Evolutionary conservation across 768 basidiomycete genomes (phyloP).

Genomic region (Dioszegia hungarica): DNA sequence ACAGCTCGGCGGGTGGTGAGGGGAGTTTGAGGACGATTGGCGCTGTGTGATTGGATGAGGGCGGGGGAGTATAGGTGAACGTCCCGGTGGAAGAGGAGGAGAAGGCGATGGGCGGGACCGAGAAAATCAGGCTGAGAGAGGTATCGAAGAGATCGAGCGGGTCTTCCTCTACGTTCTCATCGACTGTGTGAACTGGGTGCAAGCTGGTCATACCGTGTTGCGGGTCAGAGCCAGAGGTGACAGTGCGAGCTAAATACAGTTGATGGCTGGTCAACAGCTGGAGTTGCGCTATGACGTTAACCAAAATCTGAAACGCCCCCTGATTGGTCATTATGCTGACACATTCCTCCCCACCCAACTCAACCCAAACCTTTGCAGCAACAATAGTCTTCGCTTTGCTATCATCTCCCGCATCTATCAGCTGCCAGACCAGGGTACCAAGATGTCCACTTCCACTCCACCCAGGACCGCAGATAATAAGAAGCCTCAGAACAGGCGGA

Average conservation of each 20-base stretch:
- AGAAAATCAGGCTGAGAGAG: constrained; percentile 29
- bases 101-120: constrained; percentile 38
- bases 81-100: constrained; percentile 11
- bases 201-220: background rate
- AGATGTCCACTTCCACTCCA: too few species aligned
- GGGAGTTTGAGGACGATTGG: constrained; percentile 32
- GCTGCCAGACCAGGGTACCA: too few species aligned
- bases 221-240: background rate
- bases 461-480: too few species aligned
- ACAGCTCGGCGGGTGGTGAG: constrained; percentile 34
- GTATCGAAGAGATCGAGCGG: constrained; percentile 36
- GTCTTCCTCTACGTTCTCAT: constrained; percentile 20
- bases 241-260: too few species aligned
- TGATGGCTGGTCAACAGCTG: too few species aligned
- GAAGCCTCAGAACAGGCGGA: background rate
- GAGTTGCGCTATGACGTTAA: too few species aligned
- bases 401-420: too few species aligned
- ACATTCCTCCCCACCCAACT: too few species aligned
- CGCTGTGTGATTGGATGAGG: background rate
- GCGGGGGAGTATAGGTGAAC: constrained; percentile 17
- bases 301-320: too few species aligned
- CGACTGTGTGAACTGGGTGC: background rate
- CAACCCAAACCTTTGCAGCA: too few species aligned
- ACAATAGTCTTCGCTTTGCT: too few species aligned
- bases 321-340: too few species aligned